Evolutionary conservation across 2,329 filamentous ascomycete genomes (phyloP).

Genomic region (Sporothrix euskadiensis): DNA sequence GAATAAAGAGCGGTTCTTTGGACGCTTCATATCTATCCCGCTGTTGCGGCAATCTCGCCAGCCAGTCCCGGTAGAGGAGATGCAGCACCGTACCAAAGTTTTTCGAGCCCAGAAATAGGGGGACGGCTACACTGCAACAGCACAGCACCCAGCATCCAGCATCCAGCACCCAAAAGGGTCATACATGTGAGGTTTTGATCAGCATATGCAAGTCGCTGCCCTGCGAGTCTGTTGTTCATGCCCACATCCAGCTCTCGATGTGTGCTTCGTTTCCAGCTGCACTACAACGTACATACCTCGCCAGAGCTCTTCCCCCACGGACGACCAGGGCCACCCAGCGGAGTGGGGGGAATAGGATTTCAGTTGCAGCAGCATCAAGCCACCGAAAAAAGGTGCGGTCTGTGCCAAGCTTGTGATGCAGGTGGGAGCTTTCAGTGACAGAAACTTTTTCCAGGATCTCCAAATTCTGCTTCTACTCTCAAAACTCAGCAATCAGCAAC

Average conservation of each 20-base stretch:
- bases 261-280: neutral
- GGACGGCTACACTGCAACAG: slow-evolving; percentile 1
- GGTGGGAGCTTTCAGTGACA: neutral
- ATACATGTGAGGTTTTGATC: slow-evolving; percentile 13
- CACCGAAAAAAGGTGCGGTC: neutral
- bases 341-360: neutral
- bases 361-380: neutral
- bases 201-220: neutral
- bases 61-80: slow-evolving; percentile 3
- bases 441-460: neutral
- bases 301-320: slow-evolving; percentile 1
- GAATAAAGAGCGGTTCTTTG: neutral
- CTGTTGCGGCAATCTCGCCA: neutral
- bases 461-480: neutral
- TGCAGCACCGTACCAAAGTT: neutral
- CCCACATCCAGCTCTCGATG: neutral
- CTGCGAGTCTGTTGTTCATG: slow-evolving; percentile 8
- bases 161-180: neutral
- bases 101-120: neutral
- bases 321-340: slow-evolving; percentile 10
- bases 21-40: neutral
- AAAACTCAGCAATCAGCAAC: neutral
- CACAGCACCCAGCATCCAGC: neutral
- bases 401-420: slow-evolving; percentile 9
- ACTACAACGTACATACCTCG: neutral